Evolutionary conservation across 1,284 basidiomycete genomes (phyloP).

Genomic region (Sparassis latifolia): DNA sequence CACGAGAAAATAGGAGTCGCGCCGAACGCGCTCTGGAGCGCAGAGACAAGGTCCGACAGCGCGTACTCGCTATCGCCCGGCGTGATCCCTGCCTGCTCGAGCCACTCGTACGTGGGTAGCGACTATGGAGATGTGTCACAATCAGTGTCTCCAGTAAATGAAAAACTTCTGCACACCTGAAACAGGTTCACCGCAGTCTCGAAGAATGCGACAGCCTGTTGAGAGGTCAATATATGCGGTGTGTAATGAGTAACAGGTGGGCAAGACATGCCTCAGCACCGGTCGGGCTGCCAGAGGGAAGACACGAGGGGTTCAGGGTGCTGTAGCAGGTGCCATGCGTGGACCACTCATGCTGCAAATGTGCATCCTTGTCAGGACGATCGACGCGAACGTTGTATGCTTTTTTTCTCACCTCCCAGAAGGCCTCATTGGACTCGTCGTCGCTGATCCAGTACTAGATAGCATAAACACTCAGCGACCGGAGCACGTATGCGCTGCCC

Average conservation of each 20-base stretch:
- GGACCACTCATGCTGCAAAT: constrained; percentile 54
- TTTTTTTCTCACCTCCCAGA: constrained; percentile 57
- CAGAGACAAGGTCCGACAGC: constrained; percentile 48
- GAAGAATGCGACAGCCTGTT: constrained; percentile 68
- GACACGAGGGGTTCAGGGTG: constrained; percentile 54
- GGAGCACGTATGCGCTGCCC: too few species aligned
- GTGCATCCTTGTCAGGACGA: not conserved
- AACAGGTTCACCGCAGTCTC: constrained; percentile 58
- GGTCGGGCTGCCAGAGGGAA: constrained; percentile 47
- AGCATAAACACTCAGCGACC: not conserved
- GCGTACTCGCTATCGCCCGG: constrained; percentile 52
- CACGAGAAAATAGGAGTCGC: constrained; percentile 58
- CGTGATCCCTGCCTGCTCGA: constrained; percentile 64
- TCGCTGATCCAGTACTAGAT: constrained; percentile 61
- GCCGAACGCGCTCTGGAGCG: constrained; percentile 49
- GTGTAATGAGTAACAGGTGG: not conserved
- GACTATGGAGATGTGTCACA: constrained; percentile 28
- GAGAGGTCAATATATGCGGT: constrained; percentile 2
- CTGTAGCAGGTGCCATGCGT: constrained; percentile 74
- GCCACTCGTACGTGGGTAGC: constrained; percentile 69
- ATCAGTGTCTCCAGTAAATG: not conserved
- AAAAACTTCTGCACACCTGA: constrained; percentile 34
- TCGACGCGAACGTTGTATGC: not conserved
- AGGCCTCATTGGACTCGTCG: constrained; percentile 52
- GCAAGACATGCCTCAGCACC: constrained; percentile 47